Evolutionary conservation across 768 basidiomycete genomes (phyloP).

Genomic region (Kwoniella sp.): DNA sequence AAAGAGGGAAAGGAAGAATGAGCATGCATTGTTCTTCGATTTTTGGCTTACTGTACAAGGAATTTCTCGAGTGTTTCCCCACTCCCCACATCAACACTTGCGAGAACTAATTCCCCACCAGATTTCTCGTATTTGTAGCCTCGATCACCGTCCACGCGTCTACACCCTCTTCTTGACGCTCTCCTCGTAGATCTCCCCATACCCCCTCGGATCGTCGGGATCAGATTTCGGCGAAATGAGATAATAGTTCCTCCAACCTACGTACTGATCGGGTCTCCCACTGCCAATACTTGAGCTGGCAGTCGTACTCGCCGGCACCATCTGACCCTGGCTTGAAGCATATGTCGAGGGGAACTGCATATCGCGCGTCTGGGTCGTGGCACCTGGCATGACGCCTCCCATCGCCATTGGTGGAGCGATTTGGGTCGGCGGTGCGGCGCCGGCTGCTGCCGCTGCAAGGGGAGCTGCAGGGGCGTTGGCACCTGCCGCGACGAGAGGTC

Average conservation of each 20-base stretch:
- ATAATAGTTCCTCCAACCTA: constrained; percentile 34
- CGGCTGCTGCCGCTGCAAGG: constrained; percentile 2
- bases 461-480: constrained; percentile 12
- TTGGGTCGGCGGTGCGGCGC: background rate
- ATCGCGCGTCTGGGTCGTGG: constrained; percentile 29
- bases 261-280: constrained; percentile 50
- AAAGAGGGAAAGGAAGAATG: constrained; percentile 6
- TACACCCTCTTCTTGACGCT: constrained; percentile 6
- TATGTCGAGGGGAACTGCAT: constrained; percentile 26
- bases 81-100: background rate
- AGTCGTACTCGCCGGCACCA: constrained; percentile 1
- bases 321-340: background rate
- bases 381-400: background rate
- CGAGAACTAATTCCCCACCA: no score
- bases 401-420: background rate
- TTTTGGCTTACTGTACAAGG: background rate
- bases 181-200: constrained; percentile 15
- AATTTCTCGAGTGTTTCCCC: background rate
- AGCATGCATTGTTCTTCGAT: constrained; percentile 19
- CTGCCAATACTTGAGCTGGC: constrained; percentile 18
- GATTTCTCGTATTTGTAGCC: no score
- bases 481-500: constrained; percentile 35
- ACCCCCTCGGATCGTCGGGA: constrained; percentile 25
- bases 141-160: no score
- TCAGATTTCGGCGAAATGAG: constrained; percentile 9